Conservation (phyloP, 2,329 filamentous ascomycete species). For the Thelonectria discophora region DNA sequence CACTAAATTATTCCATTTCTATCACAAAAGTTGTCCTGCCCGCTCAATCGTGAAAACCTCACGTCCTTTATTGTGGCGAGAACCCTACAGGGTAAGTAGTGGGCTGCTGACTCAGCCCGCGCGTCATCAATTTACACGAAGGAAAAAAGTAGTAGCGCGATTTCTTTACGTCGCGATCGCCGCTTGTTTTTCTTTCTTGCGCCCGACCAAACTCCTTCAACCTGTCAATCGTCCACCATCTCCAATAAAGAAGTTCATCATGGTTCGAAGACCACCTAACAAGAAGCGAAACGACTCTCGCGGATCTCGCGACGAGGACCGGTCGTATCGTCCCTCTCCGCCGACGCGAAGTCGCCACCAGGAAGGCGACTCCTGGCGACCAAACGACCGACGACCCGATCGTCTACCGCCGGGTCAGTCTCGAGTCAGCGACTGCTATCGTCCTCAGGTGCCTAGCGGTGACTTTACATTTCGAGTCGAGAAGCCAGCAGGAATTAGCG, state of each 20-base stretch:
- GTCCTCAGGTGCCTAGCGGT: slow-evolving; percentile 49
- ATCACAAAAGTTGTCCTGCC: not conserved
- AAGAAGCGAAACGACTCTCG: slow-evolving; percentile 27
- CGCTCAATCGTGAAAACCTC: not conserved
- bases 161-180: slow-evolving; percentile 21
- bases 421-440: slow-evolving; percentile 42
- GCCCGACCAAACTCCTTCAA: not conserved
- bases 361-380: slow-evolving; percentile 45
- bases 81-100: not conserved
- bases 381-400: slow-evolving; percentile 28
- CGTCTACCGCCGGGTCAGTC: slow-evolving; percentile 38
- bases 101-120: not conserved
- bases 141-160: slow-evolving; percentile 23
- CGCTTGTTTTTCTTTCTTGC: slow-evolving; percentile 30
- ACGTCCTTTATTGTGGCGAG: not conserved
- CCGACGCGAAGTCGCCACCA: slow-evolving; percentile 30
- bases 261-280: slow-evolving; percentile 31
- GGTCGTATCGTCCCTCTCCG: slow-evolving; percentile 27
- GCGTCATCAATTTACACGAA: slow-evolving; percentile 22
- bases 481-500: slow-evolving; percentile 59
- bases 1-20: not conserved
- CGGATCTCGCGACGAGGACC: slow-evolving; percentile 30
- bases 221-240: not conserved
- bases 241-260: slow-evolving; percentile 3
- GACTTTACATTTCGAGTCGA: slow-evolving; percentile 67